A percentile compares a stretch with the other conserved stretches of the same genome.
phyloP scores from a whole-genome alignment of 2,329 filamentous ascomycete genomes.

The Coniella vitis region DNA sequence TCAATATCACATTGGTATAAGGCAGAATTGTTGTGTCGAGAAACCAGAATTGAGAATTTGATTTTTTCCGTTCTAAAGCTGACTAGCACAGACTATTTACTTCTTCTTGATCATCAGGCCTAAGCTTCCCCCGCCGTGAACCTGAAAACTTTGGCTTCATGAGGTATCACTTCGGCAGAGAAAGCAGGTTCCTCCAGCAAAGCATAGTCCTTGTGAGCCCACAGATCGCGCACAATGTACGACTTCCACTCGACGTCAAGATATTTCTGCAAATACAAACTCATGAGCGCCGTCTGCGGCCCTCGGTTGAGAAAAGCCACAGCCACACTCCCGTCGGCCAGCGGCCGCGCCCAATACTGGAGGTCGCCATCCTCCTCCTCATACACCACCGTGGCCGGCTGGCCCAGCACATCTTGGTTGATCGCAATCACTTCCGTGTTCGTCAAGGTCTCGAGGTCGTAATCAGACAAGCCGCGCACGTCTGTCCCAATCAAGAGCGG shows the following conservation, averaged over 20 bases:
- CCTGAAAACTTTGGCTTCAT: slow-evolving; percentile 10
- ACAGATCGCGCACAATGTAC: slow-evolving; percentile 9
- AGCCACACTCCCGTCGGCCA: slow-evolving; percentile 4
- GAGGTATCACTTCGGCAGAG: slow-evolving; percentile 10
- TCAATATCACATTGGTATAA: too few species aligned
- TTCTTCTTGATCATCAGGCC: neutral
- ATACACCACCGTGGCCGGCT: slow-evolving; percentile 1
- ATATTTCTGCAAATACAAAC: slow-evolving; percentile 4
- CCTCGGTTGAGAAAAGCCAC: slow-evolving; percentile 10
- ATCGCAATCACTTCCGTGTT: slow-evolving; percentile 10
- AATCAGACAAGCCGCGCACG: neutral
- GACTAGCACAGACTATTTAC: too few species aligned
- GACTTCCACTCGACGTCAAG: slow-evolving; percentile 9
- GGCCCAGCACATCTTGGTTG: slow-evolving; percentile 5
- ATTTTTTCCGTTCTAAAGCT: too few species aligned
- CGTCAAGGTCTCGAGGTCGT: slow-evolving; percentile 8
- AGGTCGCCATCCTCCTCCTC: slow-evolving; percentile 2
- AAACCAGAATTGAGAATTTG: too few species aligned
- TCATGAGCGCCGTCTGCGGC: neutral
- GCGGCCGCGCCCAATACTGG: slow-evolving; percentile 9
- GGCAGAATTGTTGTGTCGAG: too few species aligned
- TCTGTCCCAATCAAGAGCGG: slow-evolving; percentile 3
- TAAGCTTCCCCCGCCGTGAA: slow-evolving; percentile 1
- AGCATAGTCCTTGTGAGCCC: slow-evolving; percentile 6
- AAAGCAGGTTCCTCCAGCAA: slow-evolving; percentile 4